phyloP scores from a whole-genome alignment of 768 basidiomycete species.

The Clavaria fumosa region DNA sequence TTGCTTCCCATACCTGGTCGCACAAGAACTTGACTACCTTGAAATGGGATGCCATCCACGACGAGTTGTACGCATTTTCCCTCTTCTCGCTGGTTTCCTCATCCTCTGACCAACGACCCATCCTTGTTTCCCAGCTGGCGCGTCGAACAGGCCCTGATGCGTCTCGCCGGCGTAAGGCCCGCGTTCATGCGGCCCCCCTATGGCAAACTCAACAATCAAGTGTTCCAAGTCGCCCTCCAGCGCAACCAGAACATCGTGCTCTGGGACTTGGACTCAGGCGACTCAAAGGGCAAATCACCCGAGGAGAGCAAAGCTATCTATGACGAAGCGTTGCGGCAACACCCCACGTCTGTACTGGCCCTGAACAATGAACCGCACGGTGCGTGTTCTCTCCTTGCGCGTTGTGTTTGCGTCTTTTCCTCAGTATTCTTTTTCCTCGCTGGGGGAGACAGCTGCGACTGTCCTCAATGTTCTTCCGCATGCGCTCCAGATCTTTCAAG shows the following conservation, averaged over 20 bases:
- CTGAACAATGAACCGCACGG: conserved; percentile 25
- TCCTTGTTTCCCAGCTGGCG: conserved; percentile 27
- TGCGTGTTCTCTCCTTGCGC: conserved; percentile 10
- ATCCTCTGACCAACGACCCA: conserved; percentile 28
- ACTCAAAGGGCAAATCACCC: conserved; percentile 19
- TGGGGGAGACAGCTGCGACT: not conserved
- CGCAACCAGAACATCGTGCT: conserved; percentile 18
- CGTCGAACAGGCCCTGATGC: not conserved
- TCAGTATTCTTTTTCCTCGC: not conserved
- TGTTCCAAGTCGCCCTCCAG: conserved; percentile 21
- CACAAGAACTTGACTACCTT: conserved; percentile 24
- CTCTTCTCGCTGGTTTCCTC: conserved; percentile 25
- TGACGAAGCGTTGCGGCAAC: conserved; percentile 13
- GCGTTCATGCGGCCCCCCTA: conserved; percentile 14
- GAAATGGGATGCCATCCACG: conserved; percentile 13
- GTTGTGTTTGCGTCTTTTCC: conserved; percentile 11
- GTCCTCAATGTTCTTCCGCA: conserved; percentile 21
- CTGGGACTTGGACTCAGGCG: conserved; percentile 18
- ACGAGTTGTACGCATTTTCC: not conserved
- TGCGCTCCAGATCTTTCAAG: conserved; percentile 22
- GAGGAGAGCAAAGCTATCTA: conserved; percentile 18
- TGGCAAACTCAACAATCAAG: conserved; percentile 31
- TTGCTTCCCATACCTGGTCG: conserved; percentile 32
- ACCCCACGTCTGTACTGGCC: conserved; percentile 21
- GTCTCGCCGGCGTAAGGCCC: not conserved